These are phyloP conservation scores for Beauveria australis DNA, from an alignment of 2,329 filamentous ascomycete genomes.

Conservation along the genomic window DNA sequence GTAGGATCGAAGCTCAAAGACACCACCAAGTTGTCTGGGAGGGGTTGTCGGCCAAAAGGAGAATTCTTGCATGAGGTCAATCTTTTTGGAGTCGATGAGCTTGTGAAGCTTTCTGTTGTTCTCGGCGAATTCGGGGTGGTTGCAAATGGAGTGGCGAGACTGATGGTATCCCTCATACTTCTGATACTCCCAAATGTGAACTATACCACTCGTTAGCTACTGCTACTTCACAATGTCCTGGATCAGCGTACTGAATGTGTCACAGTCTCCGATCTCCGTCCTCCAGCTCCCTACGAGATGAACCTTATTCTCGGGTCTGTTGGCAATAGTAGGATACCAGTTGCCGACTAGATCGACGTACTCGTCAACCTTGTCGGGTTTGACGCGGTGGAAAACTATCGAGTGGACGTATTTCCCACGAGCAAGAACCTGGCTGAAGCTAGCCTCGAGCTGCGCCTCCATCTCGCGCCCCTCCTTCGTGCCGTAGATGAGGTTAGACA, in stretches of 20 bases:
- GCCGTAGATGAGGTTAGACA: constrained; percentile 90
- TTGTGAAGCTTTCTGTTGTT: constrained; percentile 80
- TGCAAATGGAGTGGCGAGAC: constrained; percentile 76
- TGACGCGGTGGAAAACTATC: constrained; percentile 92
- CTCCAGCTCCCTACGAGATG: constrained; percentile 96
- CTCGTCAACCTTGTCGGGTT: constrained; percentile 91
- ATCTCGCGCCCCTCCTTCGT: constrained; percentile 91
- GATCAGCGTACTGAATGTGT: constrained; percentile 75
- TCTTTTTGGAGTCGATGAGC: constrained; percentile 77
- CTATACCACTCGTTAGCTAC: constrained; percentile 37
- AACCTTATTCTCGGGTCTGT: constrained; percentile 80
- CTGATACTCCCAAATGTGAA: constrained; percentile 99
- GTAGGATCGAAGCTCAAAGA: constrained; percentile 96
- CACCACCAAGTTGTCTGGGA: constrained; percentile 78
- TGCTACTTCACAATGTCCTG: neutral
- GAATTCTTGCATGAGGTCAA: constrained; percentile 97
- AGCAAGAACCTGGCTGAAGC: constrained; percentile 89
- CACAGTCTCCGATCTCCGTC: constrained; percentile 93
- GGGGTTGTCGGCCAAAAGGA: constrained; percentile 97
- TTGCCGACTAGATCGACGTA: constrained; percentile 82
- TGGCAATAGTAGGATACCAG: constrained; percentile 89
- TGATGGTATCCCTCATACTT: constrained; percentile 93
- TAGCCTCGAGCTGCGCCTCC: constrained; percentile 91
- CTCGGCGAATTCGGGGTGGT: constrained; percentile 72
- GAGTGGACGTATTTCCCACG: constrained; percentile 97